Conservation (phyloP, 73 alveolate species). For the Stentor roeselii region DNA sequence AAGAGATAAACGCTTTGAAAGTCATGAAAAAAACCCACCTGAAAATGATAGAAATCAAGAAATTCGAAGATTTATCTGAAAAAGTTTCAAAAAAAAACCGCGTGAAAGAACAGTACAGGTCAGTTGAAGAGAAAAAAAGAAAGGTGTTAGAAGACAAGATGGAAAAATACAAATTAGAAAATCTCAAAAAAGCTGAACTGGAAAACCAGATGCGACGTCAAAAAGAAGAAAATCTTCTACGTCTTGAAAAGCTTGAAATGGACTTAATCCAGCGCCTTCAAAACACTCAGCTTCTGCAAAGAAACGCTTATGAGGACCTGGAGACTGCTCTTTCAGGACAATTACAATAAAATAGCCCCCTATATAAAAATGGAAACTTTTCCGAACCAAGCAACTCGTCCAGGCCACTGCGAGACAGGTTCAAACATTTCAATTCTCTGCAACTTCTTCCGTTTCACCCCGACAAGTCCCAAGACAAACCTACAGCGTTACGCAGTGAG, state of each 20-base stretch:
- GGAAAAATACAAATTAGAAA: no score
- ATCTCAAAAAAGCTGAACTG: no score
- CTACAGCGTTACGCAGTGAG: neutral
- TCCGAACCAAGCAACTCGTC: neutral
- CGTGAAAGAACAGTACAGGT: no score
- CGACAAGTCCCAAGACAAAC: neutral
- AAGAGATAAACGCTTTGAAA: no score
- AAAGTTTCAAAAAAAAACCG: no score
- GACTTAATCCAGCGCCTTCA: slow-evolving; percentile 57
- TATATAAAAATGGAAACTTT: no score
- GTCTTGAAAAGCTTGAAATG: slow-evolving; percentile 63
- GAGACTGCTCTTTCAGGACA: neutral
- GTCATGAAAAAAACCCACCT: no score
- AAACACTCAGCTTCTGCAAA: slow-evolving; percentile 50
- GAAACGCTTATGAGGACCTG: slow-evolving; percentile 51
- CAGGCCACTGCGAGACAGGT: neutral
- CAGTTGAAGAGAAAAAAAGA: no score
- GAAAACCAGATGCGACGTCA: slow-evolving; percentile 36
- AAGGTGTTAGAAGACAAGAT: no score
- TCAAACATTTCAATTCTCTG: neutral
- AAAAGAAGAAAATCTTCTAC: slow-evolving; percentile 42
- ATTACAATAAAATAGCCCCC: neutral
- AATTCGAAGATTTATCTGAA: no score
- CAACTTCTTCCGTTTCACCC: neutral
- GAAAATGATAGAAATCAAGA: no score